Evolutionary conservation across 306 rosid species (phyloP).

Genomic region (Dryas alaskensis): DNA sequence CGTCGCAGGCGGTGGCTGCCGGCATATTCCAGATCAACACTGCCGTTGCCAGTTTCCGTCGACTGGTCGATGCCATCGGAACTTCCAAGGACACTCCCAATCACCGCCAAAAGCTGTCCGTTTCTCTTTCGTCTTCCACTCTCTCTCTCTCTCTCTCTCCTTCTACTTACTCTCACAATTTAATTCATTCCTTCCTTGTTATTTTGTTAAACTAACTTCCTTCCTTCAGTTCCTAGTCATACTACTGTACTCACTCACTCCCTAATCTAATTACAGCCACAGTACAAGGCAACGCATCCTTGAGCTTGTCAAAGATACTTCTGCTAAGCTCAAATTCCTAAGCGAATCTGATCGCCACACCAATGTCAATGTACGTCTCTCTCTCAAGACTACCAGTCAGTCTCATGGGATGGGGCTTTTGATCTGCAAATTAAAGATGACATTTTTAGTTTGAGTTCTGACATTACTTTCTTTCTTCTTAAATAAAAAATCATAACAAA

Average conservation of each 20-base stretch:
- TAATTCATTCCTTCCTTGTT: too few relatives aligned
- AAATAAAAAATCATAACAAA: neutral
- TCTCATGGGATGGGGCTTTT: neutral
- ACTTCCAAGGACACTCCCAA: conserved; percentile 65
- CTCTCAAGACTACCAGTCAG: neutral
- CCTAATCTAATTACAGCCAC: conserved; percentile 42
- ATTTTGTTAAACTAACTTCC: too few relatives aligned
- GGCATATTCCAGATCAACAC: conserved; percentile 85
- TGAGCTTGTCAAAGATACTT: conserved; percentile 70
- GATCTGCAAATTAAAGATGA: neutral
- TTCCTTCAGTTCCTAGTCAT: too few relatives aligned
- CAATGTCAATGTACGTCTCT: conserved; percentile 34
- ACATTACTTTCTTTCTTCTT: neutral
- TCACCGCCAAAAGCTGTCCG: conserved; percentile 68
- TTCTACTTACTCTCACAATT: neutral
- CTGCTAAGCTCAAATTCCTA: conserved; percentile 66
- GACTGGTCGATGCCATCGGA: conserved; percentile 70
- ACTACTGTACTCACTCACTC: neutral
- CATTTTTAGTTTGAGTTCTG: too few relatives aligned
- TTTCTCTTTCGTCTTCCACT: neutral
- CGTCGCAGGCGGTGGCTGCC: conserved; percentile 66
- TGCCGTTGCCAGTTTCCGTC: conserved; percentile 64
- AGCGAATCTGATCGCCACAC: conserved; percentile 44
- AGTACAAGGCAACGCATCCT: conserved; percentile 61
- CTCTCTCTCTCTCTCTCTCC: neutral